phyloP scores from a whole-genome alignment of 2,329 filamentous ascomycete genomes.

The Sarocladium brachiariae region DNA sequence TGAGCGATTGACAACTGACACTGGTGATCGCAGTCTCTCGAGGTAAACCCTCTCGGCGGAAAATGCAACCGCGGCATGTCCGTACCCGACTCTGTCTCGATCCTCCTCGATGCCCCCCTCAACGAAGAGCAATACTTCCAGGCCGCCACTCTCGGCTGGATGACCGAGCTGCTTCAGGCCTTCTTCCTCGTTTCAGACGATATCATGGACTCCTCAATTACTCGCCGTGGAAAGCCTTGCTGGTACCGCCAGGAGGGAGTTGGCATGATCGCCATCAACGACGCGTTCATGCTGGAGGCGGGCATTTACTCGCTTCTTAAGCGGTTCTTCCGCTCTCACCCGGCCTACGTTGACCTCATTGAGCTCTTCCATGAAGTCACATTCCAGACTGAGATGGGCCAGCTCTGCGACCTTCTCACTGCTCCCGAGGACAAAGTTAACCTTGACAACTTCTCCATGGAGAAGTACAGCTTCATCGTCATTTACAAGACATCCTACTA shows the following conservation, averaged over 20 bases:
- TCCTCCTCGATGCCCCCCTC: slow-evolving; percentile 67
- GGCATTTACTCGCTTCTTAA: slow-evolving; percentile 87
- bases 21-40: slow-evolving; percentile 56
- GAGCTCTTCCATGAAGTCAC: slow-evolving; percentile 96
- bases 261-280: slow-evolving; percentile 96
- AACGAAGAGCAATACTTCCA: slow-evolving; percentile 80
- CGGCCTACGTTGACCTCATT: slow-evolving; percentile 81
- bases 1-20: neutral
- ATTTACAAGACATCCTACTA: slow-evolving; percentile 99
- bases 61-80: slow-evolving; percentile 99
- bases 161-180: slow-evolving; percentile 95
- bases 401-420: slow-evolving; percentile 90
- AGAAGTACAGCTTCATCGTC: slow-evolving; percentile 97
- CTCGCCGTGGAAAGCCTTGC: slow-evolving; percentile 87
- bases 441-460: slow-evolving; percentile 88
- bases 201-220: slow-evolving; percentile 96
- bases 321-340: slow-evolving; percentile 85
- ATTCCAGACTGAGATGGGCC: slow-evolving; percentile 91
- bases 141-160: slow-evolving; percentile 85
- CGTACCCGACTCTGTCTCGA: slow-evolving; percentile 81
- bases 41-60: slow-evolving; percentile 82
- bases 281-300: slow-evolving; percentile 90
- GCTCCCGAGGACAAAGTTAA: slow-evolving; percentile 91
- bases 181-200: slow-evolving; percentile 99
- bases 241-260: slow-evolving; percentile 91